These are phyloP conservation scores for Mycosphaerella arachidis DNA, from an alignment of 2,329 filamentous ascomycete species.

Conservation along the genomic window DNA sequence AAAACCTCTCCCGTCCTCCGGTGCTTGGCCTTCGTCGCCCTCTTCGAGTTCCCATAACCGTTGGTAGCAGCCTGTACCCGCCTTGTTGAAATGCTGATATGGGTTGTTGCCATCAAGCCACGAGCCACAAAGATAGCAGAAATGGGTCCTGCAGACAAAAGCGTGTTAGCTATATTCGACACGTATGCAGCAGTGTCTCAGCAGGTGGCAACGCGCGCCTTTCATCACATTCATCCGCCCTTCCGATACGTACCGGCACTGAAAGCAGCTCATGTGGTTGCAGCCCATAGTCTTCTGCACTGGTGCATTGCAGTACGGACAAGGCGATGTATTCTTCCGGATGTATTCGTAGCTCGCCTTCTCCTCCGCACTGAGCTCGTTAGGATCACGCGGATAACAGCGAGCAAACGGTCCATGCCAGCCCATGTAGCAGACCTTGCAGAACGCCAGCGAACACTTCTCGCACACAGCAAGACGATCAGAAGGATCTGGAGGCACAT, in stretches of 20 bases:
- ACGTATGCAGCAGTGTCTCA: too few relatives aligned
- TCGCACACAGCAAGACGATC: conserved; percentile 81
- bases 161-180: too few relatives aligned
- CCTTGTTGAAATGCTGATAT: conserved; percentile 81
- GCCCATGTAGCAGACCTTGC: conserved; percentile 65
- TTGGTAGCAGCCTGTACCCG: conserved; percentile 67
- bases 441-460: conserved; percentile 87
- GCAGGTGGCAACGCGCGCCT: too few relatives aligned
- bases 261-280: conserved; percentile 93
- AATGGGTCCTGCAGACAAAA: conserved; percentile 57
- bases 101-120: conserved; percentile 79
- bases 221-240: too few relatives aligned
- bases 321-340: conserved; percentile 73
- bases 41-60: conserved; percentile 85
- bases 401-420: conserved; percentile 92
- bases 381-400: conserved; percentile 59
- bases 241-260: conserved; percentile 54
- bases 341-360: conserved; percentile 83
- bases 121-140: conserved; percentile 89
- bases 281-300: conserved; percentile 90
- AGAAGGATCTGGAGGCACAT: conserved; percentile 23
- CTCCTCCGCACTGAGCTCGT: conserved; percentile 76
- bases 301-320: conserved; percentile 79
- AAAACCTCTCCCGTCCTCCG: conserved; percentile 37
- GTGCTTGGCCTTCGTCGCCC: conserved; percentile 58